Evolutionary conservation across 495 filamentous ascomycete genomes (phyloP).

Genomic region (Neurospora sublineolata): DNA sequence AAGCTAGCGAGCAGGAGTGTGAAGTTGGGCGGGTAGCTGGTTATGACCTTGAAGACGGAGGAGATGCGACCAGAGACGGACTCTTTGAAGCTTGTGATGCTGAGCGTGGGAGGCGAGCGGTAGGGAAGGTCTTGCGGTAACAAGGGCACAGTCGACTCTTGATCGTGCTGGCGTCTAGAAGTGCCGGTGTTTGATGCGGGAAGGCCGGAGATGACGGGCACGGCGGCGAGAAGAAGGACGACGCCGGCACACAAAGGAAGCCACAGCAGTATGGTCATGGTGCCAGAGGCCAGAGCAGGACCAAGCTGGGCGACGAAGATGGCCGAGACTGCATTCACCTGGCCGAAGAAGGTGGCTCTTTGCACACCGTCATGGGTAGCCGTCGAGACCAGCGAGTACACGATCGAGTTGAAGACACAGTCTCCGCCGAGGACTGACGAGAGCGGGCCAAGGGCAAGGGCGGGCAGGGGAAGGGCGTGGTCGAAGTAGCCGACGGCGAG

Average conservation of each 20-base stretch:
- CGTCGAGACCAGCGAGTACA: conserved; percentile 30
- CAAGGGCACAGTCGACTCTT: conserved; percentile 11
- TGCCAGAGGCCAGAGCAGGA: conserved; percentile 30
- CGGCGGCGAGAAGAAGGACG: conserved; percentile 23
- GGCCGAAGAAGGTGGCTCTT: conserved; percentile 35
- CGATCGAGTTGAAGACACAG: conserved; percentile 36
- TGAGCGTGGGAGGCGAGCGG: not conserved
- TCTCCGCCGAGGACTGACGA: conserved; percentile 34
- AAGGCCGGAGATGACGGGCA: conserved; percentile 16
- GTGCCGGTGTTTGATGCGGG: not conserved
- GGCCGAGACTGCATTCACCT: conserved; percentile 30
- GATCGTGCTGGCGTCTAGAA: not conserved
- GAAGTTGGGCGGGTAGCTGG: conserved; percentile 22
- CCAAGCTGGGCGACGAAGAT: conserved; percentile 29
- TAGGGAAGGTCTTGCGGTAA: not conserved
- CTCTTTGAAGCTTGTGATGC: not conserved
- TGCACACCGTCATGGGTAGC: conserved; percentile 26
- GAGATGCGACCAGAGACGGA: conserved; percentile 15
- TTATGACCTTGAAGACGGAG: conserved; percentile 14
- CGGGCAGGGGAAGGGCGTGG: conserved; percentile 21
- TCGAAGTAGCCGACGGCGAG: conserved; percentile 31
- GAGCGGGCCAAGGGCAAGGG: conserved; percentile 24
- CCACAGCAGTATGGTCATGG: conserved; percentile 27
- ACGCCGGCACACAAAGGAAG: conserved; percentile 32
- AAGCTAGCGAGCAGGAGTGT: conserved; percentile 26